Conservation (phyloP, 148 eudicot genomes). For the Silene latifolia region DNA sequence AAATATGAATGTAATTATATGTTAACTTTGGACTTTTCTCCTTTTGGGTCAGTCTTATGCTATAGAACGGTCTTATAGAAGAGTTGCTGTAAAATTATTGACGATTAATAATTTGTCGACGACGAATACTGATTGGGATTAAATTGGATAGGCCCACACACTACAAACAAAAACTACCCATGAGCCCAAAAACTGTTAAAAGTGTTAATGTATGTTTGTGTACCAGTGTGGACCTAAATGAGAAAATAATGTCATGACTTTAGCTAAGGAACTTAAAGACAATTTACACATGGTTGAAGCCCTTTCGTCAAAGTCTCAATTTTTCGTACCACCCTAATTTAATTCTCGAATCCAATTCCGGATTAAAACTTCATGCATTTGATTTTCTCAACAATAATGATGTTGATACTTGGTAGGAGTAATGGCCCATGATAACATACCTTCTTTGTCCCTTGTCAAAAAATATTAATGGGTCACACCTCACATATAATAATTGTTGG, state of each 20-base stretch:
- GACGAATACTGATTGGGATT: too few relatives aligned
- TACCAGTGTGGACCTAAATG: background rate
- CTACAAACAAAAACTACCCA: background rate
- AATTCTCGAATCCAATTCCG: background rate
- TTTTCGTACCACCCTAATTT: background rate
- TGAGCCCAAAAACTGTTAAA: background rate
- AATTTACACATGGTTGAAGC: background rate
- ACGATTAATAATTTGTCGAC: too few relatives aligned
- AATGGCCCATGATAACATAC: background rate
- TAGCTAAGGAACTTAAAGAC: background rate
- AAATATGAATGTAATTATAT: too few relatives aligned
- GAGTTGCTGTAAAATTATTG: too few relatives aligned
- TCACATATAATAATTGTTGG: background rate
- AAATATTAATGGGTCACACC: background rate
- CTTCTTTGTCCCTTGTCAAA: slow-evolving; percentile 2
- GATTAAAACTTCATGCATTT: background rate
- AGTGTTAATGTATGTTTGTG: background rate
- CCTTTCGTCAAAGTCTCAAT: background rate
- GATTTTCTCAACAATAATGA: slow-evolving; percentile 1
- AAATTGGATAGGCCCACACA: too few relatives aligned
- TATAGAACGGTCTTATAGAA: too few relatives aligned
- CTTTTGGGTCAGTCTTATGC: too few relatives aligned
- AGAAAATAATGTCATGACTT: background rate
- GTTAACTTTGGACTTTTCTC: too few relatives aligned
- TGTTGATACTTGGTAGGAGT: background rate